Percentiles rank a stretch among this genome's conserved stretches.
Conservation (phyloP, 768 basidiomycete genomes). For the Boletus pseudopeckii region DNA sequence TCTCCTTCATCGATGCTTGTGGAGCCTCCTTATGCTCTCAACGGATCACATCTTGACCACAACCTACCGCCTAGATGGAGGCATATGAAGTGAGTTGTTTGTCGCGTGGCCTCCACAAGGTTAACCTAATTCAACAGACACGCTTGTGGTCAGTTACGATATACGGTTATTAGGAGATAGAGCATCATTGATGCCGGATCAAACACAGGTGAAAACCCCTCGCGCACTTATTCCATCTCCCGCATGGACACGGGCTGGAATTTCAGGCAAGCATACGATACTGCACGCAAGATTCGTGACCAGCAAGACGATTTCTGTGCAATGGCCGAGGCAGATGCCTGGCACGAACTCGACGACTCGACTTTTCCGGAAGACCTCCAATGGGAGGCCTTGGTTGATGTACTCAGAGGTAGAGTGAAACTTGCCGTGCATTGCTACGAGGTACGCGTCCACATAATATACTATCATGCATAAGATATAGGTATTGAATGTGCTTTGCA, state of each 20-base stretch:
- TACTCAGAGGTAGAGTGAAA: conserved; percentile 74
- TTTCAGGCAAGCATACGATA: conserved; percentile 74
- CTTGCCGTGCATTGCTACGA: conserved; percentile 38
- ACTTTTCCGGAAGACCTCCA: conserved; percentile 59
- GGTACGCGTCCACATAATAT: neutral
- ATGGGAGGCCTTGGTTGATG: conserved; percentile 78
- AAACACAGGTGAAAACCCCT: conserved; percentile 32
- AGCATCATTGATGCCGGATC: neutral
- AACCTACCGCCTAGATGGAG: conserved; percentile 24
- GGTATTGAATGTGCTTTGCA: conserved; percentile 12
- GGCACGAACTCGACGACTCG: conserved; percentile 35
- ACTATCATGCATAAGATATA: neutral
- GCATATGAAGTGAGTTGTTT: conserved; percentile 25
- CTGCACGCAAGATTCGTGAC: conserved; percentile 64
- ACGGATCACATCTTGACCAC: conserved; percentile 17
- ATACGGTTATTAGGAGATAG: neutral
- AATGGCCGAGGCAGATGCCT: conserved; percentile 48
- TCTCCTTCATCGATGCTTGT: conserved; percentile 46
- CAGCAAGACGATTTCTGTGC: conserved; percentile 72
- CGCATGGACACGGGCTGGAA: conserved; percentile 82
- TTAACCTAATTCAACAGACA: conserved; percentile 24
- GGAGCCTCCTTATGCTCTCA: conserved; percentile 48
- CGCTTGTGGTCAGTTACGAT: conserved; percentile 38
- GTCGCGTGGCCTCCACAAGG: neutral
- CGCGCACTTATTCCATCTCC: conserved; percentile 40